Percentiles rank a stretch among this genome's conserved stretches.
Evolutionary conservation across 352 stramenopile species (phyloP).

Genomic region (Globisporangium lucens): DNA sequence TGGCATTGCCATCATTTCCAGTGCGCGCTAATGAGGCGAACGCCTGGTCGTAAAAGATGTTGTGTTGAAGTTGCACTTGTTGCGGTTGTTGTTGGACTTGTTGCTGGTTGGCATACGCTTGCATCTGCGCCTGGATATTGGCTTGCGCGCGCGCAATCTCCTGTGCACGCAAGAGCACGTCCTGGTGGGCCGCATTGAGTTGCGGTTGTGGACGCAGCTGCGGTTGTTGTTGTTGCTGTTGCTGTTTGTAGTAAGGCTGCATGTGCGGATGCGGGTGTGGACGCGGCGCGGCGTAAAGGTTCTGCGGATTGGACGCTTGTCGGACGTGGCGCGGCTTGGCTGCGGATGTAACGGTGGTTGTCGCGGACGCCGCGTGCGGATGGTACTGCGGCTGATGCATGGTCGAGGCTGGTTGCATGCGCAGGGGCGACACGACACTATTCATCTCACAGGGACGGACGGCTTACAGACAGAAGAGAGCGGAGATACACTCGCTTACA

Average conservation of each 20-base stretch:
- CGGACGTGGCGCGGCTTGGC: conserved; percentile 5
- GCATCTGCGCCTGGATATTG: conserved; percentile 38
- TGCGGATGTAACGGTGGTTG: neutral
- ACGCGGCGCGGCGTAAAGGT: neutral
- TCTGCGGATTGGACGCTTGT: conserved; percentile 8
- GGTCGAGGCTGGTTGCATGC: conserved; percentile 11
- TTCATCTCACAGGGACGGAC: conserved; percentile 13
- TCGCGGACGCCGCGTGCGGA: neutral
- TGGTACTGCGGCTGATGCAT: conserved; percentile 14
- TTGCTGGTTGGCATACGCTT: conserved; percentile 22
- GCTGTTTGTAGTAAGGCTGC: neutral
- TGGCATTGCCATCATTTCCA: neutral
- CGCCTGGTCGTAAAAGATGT: conserved; percentile 13
- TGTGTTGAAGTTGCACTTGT: conserved; percentile 8
- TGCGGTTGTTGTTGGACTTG: neutral
- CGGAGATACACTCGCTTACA: neutral
- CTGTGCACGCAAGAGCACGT: conserved; percentile 25
- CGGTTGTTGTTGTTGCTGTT: neutral
- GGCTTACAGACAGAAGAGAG: conserved; percentile 2
- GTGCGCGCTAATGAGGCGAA: conserved; percentile 3
- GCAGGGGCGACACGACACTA: conserved; percentile 20
- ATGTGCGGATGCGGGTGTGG: neutral
- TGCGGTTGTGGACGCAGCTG: neutral
- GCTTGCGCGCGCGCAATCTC: conserved; percentile 26
- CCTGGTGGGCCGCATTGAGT: conserved; percentile 10